A percentile compares a stretch with the other conserved stretches of the same genome.
phyloP scores from a whole-genome alignment of 2,329 filamentous ascomycete genomes.

The Fusarium goolgardi region DNA sequence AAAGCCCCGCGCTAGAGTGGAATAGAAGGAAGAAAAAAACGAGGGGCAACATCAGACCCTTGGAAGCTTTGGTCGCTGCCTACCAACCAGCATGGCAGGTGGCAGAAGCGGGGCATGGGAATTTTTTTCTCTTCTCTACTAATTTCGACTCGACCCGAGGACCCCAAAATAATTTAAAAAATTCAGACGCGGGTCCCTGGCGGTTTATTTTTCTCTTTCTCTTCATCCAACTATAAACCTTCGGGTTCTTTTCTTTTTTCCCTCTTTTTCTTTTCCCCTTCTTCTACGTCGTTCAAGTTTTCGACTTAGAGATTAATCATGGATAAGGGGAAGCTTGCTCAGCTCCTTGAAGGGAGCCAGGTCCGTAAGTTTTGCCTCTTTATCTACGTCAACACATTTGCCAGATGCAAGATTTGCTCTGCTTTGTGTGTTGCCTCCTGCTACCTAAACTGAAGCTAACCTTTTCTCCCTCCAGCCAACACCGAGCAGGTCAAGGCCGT shows the following conservation, averaged over 20 bases:
- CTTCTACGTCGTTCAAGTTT: constrained; percentile 40
- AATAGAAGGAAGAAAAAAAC: constrained; percentile 24
- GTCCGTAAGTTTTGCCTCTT: constrained; percentile 72
- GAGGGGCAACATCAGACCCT: constrained; percentile 39
- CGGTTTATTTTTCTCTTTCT: constrained; percentile 27
- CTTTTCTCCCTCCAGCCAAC: constrained; percentile 70
- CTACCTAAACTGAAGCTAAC: constrained; percentile 28
- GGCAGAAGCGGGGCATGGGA: constrained; percentile 40
- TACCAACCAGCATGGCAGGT: constrained; percentile 22
- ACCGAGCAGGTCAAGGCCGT: constrained; percentile 90
- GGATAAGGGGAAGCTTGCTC: constrained; percentile 78
- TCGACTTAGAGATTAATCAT: constrained; percentile 49
- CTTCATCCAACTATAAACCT: constrained; percentile 39
- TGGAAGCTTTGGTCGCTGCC: constrained; percentile 1
- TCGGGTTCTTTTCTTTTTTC: constrained; percentile 34
- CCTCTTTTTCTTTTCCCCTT: constrained; percentile 1
- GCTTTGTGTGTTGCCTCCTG: constrained; percentile 10
- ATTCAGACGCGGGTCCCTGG: constrained; percentile 41
- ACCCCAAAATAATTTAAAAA: constrained; percentile 40
- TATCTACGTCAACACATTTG: constrained; percentile 5
- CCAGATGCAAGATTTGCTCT: constrained; percentile 9
- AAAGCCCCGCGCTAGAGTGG: constrained; percentile 42
- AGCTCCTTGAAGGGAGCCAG: constrained; percentile 87
- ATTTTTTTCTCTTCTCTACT: constrained; percentile 31
- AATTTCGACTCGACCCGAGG: constrained; percentile 37